These are phyloP conservation scores for Gloeopeniophorella convolvens DNA, from an alignment of 768 basidiomycete genomes.

Conservation along the genomic window DNA sequence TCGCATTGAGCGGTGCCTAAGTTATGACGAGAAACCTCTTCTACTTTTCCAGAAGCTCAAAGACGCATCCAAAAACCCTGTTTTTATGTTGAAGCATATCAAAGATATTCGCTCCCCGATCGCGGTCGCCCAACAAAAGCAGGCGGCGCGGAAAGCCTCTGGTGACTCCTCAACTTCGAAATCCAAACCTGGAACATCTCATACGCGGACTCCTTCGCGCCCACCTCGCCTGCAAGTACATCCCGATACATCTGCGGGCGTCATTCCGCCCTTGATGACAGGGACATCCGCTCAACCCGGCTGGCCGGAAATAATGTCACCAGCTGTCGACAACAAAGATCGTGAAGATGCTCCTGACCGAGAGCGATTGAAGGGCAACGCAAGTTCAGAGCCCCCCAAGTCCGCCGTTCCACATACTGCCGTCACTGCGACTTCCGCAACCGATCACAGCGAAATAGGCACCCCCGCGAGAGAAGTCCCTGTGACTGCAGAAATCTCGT, in stretches of 20 bases:
- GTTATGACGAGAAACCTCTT: conserved; percentile 96
- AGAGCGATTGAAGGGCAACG: conserved; percentile 9
- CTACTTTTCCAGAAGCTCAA: conserved; percentile 96
- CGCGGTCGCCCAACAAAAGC: conserved; percentile 93
- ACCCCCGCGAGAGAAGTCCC: conserved; percentile 28
- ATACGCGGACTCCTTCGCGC: conserved; percentile 34
- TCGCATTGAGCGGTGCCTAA: conserved; percentile 87
- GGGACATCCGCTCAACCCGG: conserved; percentile 54
- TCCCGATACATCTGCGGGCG: conserved; percentile 39
- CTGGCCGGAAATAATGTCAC: conserved; percentile 72
- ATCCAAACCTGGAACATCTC: conserved; percentile 32
- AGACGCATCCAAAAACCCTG: conserved; percentile 94
- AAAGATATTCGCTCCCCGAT: conserved; percentile 97
- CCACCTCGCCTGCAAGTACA: conserved; percentile 68
- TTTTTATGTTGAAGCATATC: conserved; percentile 98
- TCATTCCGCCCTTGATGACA: conserved; percentile 46
- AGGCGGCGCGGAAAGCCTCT: conserved; percentile 79
- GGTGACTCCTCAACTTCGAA: conserved; percentile 23
- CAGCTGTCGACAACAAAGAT: conserved; percentile 41
- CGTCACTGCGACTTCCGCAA: conserved; percentile 21
- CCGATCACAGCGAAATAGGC: conserved; percentile 19
- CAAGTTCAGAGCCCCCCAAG: conserved; percentile 24
- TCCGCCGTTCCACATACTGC: conserved; percentile 33
- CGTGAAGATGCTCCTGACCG: conserved; percentile 35
- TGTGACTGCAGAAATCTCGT: conserved; percentile 56